A percentile compares a stretch with the other conserved stretches of the same genome.
phyloP scores from a whole-genome alignment of 1,284 basidiomycete genomes.

The Fomitopsis schrenkii region DNA sequence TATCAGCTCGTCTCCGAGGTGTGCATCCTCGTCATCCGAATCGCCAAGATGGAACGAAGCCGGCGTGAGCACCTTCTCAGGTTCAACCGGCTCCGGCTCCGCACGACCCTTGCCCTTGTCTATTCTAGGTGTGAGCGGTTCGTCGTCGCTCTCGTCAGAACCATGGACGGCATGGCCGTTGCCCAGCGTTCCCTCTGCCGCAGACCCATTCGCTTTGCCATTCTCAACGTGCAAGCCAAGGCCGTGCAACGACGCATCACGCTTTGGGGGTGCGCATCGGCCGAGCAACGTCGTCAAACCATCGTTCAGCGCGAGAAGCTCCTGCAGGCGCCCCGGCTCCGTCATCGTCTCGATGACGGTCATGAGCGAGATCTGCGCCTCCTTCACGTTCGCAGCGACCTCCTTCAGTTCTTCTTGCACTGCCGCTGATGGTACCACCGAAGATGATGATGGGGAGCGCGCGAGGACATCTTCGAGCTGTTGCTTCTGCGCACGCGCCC shows the following conservation, averaged over 20 bases:
- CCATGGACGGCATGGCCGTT: constrained; percentile 19
- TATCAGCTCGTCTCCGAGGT: constrained; percentile 36
- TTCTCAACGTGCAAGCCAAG: constrained; percentile 38
- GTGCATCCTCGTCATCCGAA: constrained; percentile 58
- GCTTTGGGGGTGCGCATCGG: constrained; percentile 32
- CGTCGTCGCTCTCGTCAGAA: constrained; percentile 33
- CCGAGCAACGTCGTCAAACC: constrained; percentile 51
- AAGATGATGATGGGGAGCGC: constrained; percentile 31
- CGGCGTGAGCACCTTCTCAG: constrained; percentile 68
- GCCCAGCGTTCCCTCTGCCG: not conserved
- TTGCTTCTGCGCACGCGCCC: constrained; percentile 44
- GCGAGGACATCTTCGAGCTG: constrained; percentile 46
- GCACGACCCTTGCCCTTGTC: constrained; percentile 76
- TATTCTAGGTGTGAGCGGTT: constrained; percentile 53
- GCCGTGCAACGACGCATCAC: constrained; percentile 26
- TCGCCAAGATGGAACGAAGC: constrained; percentile 58
- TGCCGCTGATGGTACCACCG: constrained; percentile 22
- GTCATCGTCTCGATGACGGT: constrained; percentile 53
- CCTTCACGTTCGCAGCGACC: constrained; percentile 46
- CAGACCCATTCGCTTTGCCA: constrained; percentile 6
- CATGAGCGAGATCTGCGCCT: constrained; percentile 54
- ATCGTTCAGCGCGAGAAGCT: constrained; percentile 72
- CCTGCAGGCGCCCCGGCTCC: constrained; percentile 58
- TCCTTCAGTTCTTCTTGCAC: constrained; percentile 24
- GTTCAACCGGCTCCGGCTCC: constrained; percentile 59